Base-by-base conservation (phyloP, 2,329 filamentous ascomycete species). In the Grosmannia huntii region DNA sequence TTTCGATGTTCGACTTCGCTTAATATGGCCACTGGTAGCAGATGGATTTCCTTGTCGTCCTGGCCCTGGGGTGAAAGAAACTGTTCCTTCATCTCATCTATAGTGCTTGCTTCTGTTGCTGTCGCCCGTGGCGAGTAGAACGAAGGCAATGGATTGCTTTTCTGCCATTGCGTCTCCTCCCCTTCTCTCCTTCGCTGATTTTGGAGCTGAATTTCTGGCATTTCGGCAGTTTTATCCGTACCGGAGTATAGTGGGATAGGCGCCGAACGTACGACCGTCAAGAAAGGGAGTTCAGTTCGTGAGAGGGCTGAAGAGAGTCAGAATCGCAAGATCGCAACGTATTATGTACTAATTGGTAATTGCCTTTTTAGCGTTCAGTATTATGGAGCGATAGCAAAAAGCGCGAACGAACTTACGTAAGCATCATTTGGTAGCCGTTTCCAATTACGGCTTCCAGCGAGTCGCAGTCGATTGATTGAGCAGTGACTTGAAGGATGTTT, bases 91-190 rank as follows among this genome's bases (percentile, higher is more conserved):
- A 63, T 57, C 59, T 61, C 59, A 49, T 59, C 51, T 57, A 59
- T 27, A 61, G 50, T 52, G 61, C 57, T 57, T 58, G 55, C 50
- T 36, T 60, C 57, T 21, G 59, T 51, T 16, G 63, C 57, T 31
- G 46, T 51, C 7, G 62, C 60, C 54, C 61, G 61, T 50, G 59
- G 60, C 28, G 62, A 59, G 49, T 63, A 63, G 23, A 63, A 63
- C 4, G 61, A 63, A 19, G 61, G 61, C 21, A 63, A 41, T 3
- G 44, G n/a, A 10, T 21, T 14, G 28, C 19, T 44, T 38, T 38
- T 56, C n/a, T 49, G 31, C 28, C 28, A 33, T 38, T 33, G 31
- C 23, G 31, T 21, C 28, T 52, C 16, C 10, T 19, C 10, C 19
- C 19, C 51, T 23, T 53, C 31, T 53, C 10, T 25, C 19, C n/a